These are phyloP conservation scores for Colletotrichum eleusines DNA, from an alignment of 2,329 filamentous ascomycete genomes.

Conservation along the genomic window DNA sequence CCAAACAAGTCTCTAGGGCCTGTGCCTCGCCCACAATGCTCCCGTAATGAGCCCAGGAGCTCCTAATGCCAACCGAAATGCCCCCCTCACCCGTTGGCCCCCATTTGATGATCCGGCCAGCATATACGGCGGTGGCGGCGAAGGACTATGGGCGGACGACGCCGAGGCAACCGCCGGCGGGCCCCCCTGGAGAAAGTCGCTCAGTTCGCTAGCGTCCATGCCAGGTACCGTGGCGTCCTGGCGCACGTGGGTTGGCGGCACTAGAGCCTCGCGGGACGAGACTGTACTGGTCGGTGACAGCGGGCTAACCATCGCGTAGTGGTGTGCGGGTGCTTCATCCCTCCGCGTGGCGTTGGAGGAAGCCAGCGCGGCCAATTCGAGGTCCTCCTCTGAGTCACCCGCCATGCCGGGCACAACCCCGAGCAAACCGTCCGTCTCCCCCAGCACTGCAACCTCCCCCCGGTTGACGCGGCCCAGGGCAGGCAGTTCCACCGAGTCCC, in stretches of 20 bases:
- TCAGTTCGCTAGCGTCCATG: conserved; percentile 32
- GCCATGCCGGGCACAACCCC: conserved; percentile 17
- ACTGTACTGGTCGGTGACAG: conserved; percentile 24
- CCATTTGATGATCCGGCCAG: conserved; percentile 13
- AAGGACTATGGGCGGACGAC: conserved; percentile 24
- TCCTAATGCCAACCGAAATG: conserved; percentile 26
- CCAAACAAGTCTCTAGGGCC: background rate
- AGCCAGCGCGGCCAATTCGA: conserved; percentile 25
- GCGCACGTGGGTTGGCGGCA: conserved; percentile 10
- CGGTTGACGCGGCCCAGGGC: conserved; percentile 10
- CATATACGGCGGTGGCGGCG: conserved; percentile 36
- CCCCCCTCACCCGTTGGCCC: conserved; percentile 1
- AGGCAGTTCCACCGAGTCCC: conserved; percentile 3
- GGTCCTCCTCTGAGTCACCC: conserved; percentile 11
- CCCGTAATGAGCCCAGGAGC: conserved; percentile 28
- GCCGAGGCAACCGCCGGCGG: conserved; percentile 16
- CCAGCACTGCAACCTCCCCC: conserved; percentile 8
- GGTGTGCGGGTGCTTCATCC: conserved; percentile 14
- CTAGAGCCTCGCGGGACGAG: conserved; percentile 10
- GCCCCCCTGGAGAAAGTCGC: conserved; percentile 33
- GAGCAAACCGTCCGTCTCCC: conserved; percentile 23
- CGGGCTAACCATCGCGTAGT: conserved; percentile 30
- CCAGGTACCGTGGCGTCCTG: conserved; percentile 15
- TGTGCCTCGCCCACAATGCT: conserved; percentile 19
- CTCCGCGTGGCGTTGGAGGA: background rate